Evolutionary conservation across 768 basidiomycete genomes (phyloP).

Genomic region (Lanmaoa rubissima): DNA sequence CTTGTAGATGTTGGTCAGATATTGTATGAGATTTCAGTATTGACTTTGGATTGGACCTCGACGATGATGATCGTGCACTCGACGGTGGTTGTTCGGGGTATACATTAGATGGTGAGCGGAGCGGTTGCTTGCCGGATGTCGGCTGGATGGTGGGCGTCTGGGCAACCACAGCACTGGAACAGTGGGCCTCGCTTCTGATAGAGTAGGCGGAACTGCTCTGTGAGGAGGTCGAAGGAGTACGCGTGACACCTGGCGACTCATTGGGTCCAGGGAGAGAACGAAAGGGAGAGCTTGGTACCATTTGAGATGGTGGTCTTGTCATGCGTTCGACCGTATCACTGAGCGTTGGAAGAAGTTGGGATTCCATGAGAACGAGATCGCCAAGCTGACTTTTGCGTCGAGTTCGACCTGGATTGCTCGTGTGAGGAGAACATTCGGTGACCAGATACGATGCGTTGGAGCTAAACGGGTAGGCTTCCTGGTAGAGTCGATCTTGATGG

Average conservation of each 20-base stretch:
- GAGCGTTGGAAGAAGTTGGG: constrained; percentile 65
- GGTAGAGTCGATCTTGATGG: constrained; percentile 2
- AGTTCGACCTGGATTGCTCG: not conserved
- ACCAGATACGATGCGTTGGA: constrained; percentile 13
- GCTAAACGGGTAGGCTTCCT: constrained; percentile 11
- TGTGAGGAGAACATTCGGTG: constrained; percentile 6
- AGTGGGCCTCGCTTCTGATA: not conserved
- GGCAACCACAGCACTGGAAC: not conserved
- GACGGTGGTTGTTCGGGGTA: constrained; percentile 16
- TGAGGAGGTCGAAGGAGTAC: constrained; percentile 21
- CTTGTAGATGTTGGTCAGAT: constrained; percentile 21
- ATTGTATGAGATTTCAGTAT: constrained; percentile 24
- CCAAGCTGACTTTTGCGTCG: constrained; percentile 42
- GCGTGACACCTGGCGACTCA: constrained; percentile 7
- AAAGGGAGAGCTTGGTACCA: constrained; percentile 10
- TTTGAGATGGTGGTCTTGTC: constrained; percentile 53
- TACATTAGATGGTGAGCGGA: constrained; percentile 11
- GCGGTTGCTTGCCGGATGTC: constrained; percentile 1
- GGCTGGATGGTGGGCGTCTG: constrained; percentile 1
- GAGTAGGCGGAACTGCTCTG: constrained; percentile 18
- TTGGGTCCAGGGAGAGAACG: not conserved
- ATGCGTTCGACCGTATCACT: constrained; percentile 73
- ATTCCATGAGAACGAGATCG: constrained; percentile 59
- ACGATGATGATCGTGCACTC: constrained; percentile 16
- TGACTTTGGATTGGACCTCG: constrained; percentile 34